Evolutionary conservation across 345 rosid species (phyloP).

Genomic region (Murraya koenigii): DNA sequence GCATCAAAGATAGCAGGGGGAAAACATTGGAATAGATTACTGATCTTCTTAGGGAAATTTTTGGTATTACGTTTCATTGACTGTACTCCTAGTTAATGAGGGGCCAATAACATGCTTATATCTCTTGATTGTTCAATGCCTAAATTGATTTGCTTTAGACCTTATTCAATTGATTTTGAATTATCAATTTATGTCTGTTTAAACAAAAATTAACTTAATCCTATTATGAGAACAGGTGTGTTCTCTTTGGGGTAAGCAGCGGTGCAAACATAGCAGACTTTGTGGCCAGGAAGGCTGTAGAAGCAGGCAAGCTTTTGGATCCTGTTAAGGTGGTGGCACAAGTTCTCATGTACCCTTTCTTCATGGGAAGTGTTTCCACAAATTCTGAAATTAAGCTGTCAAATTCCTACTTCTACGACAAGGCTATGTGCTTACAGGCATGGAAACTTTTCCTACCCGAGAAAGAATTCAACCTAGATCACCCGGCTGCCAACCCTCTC

Average conservation of each 20-base stretch:
- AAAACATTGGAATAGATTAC: too few relatives aligned
- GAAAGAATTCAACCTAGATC: constrained; percentile 75
- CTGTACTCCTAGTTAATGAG: background rate
- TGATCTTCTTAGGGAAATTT: background rate
- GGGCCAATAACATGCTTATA: background rate
- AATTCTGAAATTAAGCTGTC: constrained; percentile 75
- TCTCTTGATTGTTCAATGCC: background rate
- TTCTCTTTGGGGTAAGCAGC: constrained; percentile 80
- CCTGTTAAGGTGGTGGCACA: constrained; percentile 94
- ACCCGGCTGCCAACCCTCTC: constrained; percentile 87
- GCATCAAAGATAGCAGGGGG: background rate
- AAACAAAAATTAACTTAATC: background rate
- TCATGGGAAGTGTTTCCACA: constrained; percentile 74
- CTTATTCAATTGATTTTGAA: too few relatives aligned
- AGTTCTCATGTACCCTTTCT: constrained; percentile 88
- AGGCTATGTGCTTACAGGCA: constrained; percentile 62
- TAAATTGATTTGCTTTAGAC: background rate
- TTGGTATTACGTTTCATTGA: background rate
- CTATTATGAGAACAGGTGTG: constrained; percentile 54
- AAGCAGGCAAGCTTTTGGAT: constrained; percentile 70
- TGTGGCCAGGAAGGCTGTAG: constrained; percentile 82
- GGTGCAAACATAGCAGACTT: constrained; percentile 90
- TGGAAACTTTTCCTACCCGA: constrained; percentile 86
- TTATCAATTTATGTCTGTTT: background rate
- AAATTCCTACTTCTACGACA: constrained; percentile 82